phyloP scores from a whole-genome alignment of 257 asterid species.

The Solanum bulbocastanum region DNA sequence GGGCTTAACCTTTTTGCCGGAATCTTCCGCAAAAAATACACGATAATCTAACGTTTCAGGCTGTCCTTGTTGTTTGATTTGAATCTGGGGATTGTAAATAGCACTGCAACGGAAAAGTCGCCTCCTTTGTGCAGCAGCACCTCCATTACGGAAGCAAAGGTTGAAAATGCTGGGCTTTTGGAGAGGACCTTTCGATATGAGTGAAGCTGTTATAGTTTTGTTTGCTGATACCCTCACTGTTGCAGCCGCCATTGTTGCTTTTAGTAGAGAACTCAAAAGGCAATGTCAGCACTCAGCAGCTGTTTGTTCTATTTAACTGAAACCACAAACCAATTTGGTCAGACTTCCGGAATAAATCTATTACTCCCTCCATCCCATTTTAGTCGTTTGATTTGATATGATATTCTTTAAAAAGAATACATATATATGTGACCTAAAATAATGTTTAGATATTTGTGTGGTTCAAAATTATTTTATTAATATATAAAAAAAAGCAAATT shows the following conservation, averaged over 20 bases:
- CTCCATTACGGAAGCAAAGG: conserved; percentile 12
- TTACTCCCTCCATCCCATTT: background rate
- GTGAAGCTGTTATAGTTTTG: conserved; percentile 36
- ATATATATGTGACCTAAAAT: background rate
- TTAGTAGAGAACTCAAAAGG: background rate
- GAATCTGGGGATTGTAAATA: conserved; percentile 62
- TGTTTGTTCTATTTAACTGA: background rate
- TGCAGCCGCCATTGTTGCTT: conserved; percentile 60
- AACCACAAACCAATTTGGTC: background rate
- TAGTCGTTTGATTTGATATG: background rate
- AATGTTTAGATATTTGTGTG: background rate
- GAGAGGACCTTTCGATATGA: conserved; percentile 27
- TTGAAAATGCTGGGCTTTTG: conserved; percentile 23
- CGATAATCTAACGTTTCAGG: conserved; percentile 92
- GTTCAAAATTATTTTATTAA: too few relatives aligned
- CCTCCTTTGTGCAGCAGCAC: conserved; percentile 23
- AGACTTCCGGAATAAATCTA: background rate
- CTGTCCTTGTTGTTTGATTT: conserved; percentile 66
- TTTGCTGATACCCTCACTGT: conserved; percentile 51
- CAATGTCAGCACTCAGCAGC: background rate
- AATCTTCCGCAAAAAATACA: conserved; percentile 63
- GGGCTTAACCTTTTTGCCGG: conserved; percentile 62
- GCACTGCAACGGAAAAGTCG: conserved; percentile 66
- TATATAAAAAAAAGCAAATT: too few relatives aligned
- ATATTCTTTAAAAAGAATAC: too few relatives aligned